Evolutionary conservation across 768 basidiomycete species (phyloP).

Genomic region (Amanita exitialis): DNA sequence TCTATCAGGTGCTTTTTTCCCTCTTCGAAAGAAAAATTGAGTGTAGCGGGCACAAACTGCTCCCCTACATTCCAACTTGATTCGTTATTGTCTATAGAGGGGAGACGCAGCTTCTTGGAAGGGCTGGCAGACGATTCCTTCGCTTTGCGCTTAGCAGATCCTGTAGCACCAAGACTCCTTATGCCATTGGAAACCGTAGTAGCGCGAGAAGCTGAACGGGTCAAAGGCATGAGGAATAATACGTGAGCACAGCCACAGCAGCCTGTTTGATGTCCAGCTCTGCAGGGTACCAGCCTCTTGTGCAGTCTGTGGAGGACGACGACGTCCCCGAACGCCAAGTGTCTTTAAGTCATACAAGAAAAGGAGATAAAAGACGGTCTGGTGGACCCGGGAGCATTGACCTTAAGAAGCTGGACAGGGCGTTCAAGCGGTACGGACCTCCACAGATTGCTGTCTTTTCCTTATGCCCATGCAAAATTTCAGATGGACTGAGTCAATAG

Average conservation of each 20-base stretch:
- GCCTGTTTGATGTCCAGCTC: conserved; percentile 19
- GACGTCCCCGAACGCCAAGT: conserved; percentile 11
- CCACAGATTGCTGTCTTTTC: background rate
- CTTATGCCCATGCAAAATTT: background rate
- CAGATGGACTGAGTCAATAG: conserved; percentile 83
- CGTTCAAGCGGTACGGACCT: conserved; percentile 62
- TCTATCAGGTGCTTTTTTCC: conserved; percentile 63
- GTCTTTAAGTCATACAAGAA: conserved; percentile 19
- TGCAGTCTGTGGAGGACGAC: conserved; percentile 26
- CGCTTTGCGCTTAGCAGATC: conserved; percentile 12
- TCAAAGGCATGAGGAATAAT: background rate
- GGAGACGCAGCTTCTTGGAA: background rate
- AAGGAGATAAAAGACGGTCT: conserved; percentile 14
- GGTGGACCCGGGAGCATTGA: conserved; percentile 60
- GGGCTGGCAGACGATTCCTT: background rate
- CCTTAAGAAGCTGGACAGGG: conserved; percentile 68
- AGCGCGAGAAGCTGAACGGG: background rate
- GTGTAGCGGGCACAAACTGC: conserved; percentile 49
- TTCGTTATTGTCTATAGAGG: background rate
- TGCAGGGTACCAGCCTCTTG: conserved; percentile 39
- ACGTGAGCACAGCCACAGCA: background rate
- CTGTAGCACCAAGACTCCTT: conserved; percentile 1
- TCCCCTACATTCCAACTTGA: background rate
- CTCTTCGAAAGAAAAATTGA: conserved; percentile 69
- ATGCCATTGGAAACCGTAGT: background rate